A percentile compares a stretch with the other conserved stretches of the same genome.
Evolutionary conservation across 768 basidiomycete species (phyloP).

Genomic region (Panaeolus papilionaceus): DNA sequence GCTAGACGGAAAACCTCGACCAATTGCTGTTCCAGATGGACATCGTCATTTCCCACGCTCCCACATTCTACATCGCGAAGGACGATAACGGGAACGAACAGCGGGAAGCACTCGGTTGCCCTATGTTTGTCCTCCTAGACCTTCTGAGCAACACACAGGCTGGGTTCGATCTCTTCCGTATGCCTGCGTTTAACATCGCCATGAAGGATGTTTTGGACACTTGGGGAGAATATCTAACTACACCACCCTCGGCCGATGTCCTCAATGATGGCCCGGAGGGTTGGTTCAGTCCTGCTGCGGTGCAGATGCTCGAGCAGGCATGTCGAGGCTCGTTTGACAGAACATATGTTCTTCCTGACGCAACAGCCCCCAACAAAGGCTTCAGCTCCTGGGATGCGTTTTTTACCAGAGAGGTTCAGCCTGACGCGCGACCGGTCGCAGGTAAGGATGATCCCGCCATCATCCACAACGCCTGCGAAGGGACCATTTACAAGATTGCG

Average conservation of each 20-base stretch:
- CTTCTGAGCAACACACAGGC: conserved; percentile 33
- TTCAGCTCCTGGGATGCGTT: conserved; percentile 60
- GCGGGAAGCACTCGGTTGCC: background rate
- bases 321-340: conserved; percentile 38
- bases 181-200: conserved; percentile 49
- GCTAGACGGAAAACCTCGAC: background rate
- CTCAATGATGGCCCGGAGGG: conserved; percentile 44
- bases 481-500: conserved; percentile 49
- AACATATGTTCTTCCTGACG: conserved; percentile 48
- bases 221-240: conserved; percentile 55
- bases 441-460: conserved; percentile 33
- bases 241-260: conserved; percentile 47
- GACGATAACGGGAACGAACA: background rate
- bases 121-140: background rate
- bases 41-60: background rate
- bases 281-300: conserved; percentile 48
- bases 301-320: conserved; percentile 26
- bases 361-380: conserved; percentile 45
- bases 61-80: background rate
- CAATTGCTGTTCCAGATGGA: background rate
- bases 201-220: conserved; percentile 42
- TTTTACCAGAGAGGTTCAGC: conserved; percentile 55
- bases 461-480: conserved; percentile 62
- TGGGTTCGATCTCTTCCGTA: conserved; percentile 39
- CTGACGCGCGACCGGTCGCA: conserved; percentile 45